Percentiles rank a stretch among this genome's conserved stretches.
Conservation (phyloP, 2,329 filamentous ascomycete genomes). For the Chlorencoelia australis region DNA sequence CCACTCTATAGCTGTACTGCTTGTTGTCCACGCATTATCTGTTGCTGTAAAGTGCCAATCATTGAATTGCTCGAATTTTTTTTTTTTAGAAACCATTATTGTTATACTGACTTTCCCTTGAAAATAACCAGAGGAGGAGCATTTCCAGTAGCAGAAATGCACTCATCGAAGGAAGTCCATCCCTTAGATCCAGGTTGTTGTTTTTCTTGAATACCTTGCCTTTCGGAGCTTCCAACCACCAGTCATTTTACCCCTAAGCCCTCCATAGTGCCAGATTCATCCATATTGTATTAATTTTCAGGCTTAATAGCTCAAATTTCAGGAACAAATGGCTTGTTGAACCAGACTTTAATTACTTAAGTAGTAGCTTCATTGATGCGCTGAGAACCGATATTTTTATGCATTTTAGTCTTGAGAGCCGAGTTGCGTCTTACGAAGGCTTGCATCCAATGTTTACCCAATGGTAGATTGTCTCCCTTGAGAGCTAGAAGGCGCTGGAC, state of each 20-base stretch:
- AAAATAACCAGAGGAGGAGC: constrained; percentile 2
- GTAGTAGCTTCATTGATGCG: constrained; percentile 4
- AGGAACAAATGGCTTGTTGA: constrained; percentile 4
- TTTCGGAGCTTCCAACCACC: constrained; percentile 2
- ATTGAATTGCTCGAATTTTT: not conserved
- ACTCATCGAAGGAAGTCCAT: constrained; percentile 10
- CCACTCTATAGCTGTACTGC: constrained; percentile 6
- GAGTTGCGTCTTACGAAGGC: constrained; percentile 2
- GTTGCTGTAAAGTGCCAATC: constrained; percentile 4
- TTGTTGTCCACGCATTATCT: constrained; percentile 6
- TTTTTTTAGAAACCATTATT: constrained; percentile 4
- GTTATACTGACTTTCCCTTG: constrained; percentile 7
- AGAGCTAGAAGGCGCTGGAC: not conserved
- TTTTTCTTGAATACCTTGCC: constrained; percentile 4
- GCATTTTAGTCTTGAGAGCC: constrained; percentile 5
- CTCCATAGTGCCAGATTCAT: constrained; percentile 8
- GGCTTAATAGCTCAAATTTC: constrained; percentile 4
- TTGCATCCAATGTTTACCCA: constrained; percentile 5
- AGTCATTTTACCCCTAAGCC: constrained; percentile 3
- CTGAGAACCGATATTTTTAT: constrained; percentile 6
- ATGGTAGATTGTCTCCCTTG: not conserved
- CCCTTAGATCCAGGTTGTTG: constrained; percentile 2
- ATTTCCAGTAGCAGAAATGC: constrained; percentile 2
- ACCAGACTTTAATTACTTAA: constrained; percentile 6
- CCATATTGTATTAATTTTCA: constrained; percentile 9